phyloP scores from a whole-genome alignment of 192 early-diverging fungal species.

The Thoreauomyces humboldtii region DNA sequence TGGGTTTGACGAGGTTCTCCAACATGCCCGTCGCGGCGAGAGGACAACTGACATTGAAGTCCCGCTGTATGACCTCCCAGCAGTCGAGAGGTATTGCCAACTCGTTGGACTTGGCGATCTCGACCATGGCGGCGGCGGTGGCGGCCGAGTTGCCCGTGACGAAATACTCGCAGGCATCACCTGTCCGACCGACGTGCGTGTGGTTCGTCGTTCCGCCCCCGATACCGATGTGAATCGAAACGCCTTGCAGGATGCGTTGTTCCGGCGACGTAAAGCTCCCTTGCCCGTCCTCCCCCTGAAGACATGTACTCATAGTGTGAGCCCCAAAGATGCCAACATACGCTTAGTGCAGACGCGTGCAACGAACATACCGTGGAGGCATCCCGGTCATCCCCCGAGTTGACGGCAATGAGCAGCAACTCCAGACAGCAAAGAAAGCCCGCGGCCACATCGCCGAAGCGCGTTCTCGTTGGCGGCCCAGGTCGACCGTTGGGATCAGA shows the following conservation, averaged over 20 bases:
- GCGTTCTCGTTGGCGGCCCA: neutral
- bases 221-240: constrained; percentile 1
- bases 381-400: too few species aligned
- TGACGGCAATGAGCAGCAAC: constrained; percentile 2
- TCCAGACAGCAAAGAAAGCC: constrained; percentile 15
- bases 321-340: too few species aligned
- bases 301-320: too few species aligned
- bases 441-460: constrained; percentile 1
- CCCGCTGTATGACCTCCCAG: constrained; percentile 4
- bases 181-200: neutral
- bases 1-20: constrained; percentile 5
- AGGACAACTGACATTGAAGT: neutral
- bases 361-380: too few species aligned
- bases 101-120: constrained; percentile 5
- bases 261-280: constrained; percentile 13
- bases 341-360: too few species aligned
- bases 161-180: constrained; percentile 1
- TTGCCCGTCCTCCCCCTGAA: too few species aligned
- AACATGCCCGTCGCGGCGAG: constrained; percentile 4
- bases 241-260: constrained; percentile 11
- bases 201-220: constrained; percentile 5
- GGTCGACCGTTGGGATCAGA: neutral
- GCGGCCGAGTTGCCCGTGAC: neutral
- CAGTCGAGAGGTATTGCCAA: constrained; percentile 1
- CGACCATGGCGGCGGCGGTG: neutral